Conservation (phyloP, 2,329 filamentous ascomycete genomes). For the Arthrobotrys entomopaga region DNA sequence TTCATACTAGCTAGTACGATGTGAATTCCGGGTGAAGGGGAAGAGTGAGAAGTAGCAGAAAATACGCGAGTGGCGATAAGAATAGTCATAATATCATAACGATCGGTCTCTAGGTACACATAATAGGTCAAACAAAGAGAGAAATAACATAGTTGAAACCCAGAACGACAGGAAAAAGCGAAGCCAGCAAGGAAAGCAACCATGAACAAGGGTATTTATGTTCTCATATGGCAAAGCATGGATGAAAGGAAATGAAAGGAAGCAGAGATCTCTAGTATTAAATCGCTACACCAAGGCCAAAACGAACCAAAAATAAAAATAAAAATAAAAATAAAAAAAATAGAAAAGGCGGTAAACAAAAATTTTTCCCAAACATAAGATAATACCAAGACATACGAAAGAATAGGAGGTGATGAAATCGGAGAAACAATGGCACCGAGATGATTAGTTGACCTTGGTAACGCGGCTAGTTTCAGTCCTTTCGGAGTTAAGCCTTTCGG, state of each 20-base stretch:
- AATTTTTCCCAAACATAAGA: slow-evolving; percentile 39
- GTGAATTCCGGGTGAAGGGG: too few species aligned
- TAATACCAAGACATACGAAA: not conserved
- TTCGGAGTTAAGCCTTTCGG: slow-evolving; percentile 89
- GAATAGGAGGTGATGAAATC: not conserved
- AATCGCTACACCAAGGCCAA: slow-evolving; percentile 1
- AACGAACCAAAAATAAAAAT: not conserved
- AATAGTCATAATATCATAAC: not conserved
- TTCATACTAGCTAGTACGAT: too few species aligned
- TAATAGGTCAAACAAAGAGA: not conserved
- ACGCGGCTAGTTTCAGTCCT: slow-evolving; percentile 77
- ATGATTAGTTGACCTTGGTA: slow-evolving; percentile 81
- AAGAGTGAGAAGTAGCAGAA: not conserved
- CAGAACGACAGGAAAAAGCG: not conserved
- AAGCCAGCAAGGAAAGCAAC: not conserved
- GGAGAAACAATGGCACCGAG: not conserved
- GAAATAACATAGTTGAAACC: not conserved
- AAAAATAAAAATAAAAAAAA: slow-evolving; percentile 2
- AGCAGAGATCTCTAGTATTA: not conserved
- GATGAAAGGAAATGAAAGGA: too few species aligned
- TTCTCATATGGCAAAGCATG: not conserved
- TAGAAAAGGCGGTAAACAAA: not conserved
- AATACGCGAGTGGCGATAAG: not conserved
- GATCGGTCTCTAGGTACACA: too few species aligned
- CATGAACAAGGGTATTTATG: slow-evolving; percentile 13